Evolutionary conservation across 2,329 filamentous ascomycete genomes (phyloP).

Genomic region (Penicillium digitatum): DNA sequence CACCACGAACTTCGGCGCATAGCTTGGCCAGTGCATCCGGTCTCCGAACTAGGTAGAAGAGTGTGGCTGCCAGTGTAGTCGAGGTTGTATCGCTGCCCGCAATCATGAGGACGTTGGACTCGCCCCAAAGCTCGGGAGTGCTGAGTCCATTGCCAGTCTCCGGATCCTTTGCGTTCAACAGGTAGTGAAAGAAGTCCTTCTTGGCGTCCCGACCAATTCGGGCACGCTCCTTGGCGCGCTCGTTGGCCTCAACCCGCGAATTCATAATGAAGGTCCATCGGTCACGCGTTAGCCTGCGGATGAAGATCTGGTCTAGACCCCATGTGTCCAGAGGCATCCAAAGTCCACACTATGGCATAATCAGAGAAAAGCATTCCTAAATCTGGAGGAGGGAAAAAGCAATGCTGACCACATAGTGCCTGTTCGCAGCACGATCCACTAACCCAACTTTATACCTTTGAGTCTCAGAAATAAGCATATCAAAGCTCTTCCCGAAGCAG

Average conservation of each 20-base stretch:
- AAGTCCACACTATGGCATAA: conserved; percentile 57
- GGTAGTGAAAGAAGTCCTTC: conserved; percentile 72
- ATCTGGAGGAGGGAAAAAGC: not conserved
- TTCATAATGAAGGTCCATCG: conserved; percentile 68
- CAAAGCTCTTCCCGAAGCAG: conserved; percentile 51
- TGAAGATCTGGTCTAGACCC: conserved; percentile 64
- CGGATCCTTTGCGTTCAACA: conserved; percentile 67
- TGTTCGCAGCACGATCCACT: conserved; percentile 63
- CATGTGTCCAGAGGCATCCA: conserved; percentile 66
- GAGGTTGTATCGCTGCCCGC: conserved; percentile 70
- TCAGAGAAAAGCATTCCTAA: not conserved
- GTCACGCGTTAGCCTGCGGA: conserved; percentile 62
- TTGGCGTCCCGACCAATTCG: conserved; percentile 63
- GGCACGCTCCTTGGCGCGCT: conserved; percentile 55
- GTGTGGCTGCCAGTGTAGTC: conserved; percentile 51
- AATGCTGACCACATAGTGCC: conserved; percentile 61
- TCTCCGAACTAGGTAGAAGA: conserved; percentile 42
- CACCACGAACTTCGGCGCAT: conserved; percentile 35
- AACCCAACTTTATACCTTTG: conserved; percentile 63
- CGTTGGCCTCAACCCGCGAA: conserved; percentile 62
- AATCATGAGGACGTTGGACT: conserved; percentile 68
- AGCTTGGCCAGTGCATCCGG: conserved; percentile 31
- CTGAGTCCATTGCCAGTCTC: conserved; percentile 65
- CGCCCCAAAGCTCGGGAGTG: conserved; percentile 64
- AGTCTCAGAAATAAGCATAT: conserved; percentile 44